A percentile compares a stretch with the other conserved stretches of the same genome.
These are phyloP conservation scores for Candida qinlingensis DNA, from an alignment of 805 yeast species.

Conservation along the genomic window DNA sequence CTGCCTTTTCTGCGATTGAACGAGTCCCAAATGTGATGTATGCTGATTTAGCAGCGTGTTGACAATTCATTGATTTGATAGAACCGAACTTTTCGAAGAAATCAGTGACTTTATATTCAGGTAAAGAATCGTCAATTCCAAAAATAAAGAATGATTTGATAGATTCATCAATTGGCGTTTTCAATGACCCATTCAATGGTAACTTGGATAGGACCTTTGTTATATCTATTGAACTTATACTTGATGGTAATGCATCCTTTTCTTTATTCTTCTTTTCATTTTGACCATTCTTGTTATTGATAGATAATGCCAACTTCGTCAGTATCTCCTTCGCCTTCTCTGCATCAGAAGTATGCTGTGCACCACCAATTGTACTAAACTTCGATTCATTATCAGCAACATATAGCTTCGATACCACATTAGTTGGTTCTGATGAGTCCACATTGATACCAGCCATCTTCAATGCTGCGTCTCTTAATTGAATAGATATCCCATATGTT, in stretches of 20 bases:
- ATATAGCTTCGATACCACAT: conserved; percentile 50
- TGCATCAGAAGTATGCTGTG: conserved; percentile 27
- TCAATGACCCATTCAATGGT: conserved; percentile 63
- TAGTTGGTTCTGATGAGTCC: conserved; percentile 37
- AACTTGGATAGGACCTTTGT: conserved; percentile 49
- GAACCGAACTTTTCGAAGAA: conserved; percentile 43
- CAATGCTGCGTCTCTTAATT: conserved; percentile 74
- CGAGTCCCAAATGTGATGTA: conserved; percentile 50
- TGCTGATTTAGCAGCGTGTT: conserved; percentile 60
- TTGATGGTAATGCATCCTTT: conserved; percentile 10
- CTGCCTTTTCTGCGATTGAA: conserved; percentile 42
- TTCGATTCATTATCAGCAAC: conserved; percentile 45
- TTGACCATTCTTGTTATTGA: conserved; percentile 11
- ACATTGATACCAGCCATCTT: conserved; percentile 56
- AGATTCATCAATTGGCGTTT: conserved; percentile 34
- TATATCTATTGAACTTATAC: conserved; percentile 36
- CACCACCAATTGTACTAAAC: conserved; percentile 31
- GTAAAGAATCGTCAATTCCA: conserved; percentile 63
- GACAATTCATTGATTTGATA: conserved; percentile 42
- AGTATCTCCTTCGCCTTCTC: conserved; percentile 49
- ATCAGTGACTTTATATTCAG: conserved; percentile 56
- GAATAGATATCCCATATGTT: conserved; percentile 73
- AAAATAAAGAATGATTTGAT: conserved; percentile 65
- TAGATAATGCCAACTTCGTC: conserved; percentile 32
- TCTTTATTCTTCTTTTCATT: conserved; percentile 5